phyloP scores from a whole-genome alignment of 345 rosid species.

The Hibiscus mutabilis region DNA sequence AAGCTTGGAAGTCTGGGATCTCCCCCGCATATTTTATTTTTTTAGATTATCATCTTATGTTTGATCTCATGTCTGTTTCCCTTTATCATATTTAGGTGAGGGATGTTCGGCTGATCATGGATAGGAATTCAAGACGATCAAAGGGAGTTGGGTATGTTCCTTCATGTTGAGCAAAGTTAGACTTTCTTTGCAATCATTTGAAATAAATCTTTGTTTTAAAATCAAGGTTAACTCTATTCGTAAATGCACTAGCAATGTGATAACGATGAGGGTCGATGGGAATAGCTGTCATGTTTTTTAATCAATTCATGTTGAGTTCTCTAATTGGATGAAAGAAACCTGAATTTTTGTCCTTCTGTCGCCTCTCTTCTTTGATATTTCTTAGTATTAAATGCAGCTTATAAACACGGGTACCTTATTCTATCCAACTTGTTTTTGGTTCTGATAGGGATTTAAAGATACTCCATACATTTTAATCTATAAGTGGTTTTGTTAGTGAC shows the following conservation, averaged over 20 bases:
- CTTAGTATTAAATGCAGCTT: slow-evolving; percentile 24
- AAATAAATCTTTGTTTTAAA: slow-evolving; percentile 51
- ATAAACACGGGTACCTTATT: slow-evolving; percentile 19
- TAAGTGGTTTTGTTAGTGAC: not conserved
- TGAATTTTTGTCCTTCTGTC: slow-evolving; percentile 35
- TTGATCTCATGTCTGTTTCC: slow-evolving; percentile 11
- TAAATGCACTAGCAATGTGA: slow-evolving; percentile 96
- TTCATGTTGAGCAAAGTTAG: slow-evolving; percentile 10
- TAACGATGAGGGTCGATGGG: slow-evolving; percentile 96
- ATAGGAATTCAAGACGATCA: slow-evolving; percentile 88
- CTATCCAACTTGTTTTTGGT: slow-evolving; percentile 18
- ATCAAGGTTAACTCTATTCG: slow-evolving; percentile 85
- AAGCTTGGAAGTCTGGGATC: slow-evolving; percentile 5
- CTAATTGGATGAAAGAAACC: slow-evolving; percentile 91
- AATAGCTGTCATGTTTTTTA: slow-evolving; percentile 81
- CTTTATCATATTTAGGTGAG: slow-evolving; percentile 59
- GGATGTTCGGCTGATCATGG: slow-evolving; percentile 97
- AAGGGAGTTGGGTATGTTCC: slow-evolving; percentile 94
- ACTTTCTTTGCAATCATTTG: slow-evolving; percentile 30
- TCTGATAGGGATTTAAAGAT: not conserved
- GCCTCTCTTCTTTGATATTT: slow-evolving; percentile 30
- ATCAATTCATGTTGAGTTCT: slow-evolving; percentile 82
- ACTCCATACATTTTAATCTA: not conserved
- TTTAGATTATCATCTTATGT: not conserved
- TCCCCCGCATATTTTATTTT: not conserved